Conservation (phyloP, 352 stramenopile genomes). For the Aphanomyces cochlioides region DNA sequence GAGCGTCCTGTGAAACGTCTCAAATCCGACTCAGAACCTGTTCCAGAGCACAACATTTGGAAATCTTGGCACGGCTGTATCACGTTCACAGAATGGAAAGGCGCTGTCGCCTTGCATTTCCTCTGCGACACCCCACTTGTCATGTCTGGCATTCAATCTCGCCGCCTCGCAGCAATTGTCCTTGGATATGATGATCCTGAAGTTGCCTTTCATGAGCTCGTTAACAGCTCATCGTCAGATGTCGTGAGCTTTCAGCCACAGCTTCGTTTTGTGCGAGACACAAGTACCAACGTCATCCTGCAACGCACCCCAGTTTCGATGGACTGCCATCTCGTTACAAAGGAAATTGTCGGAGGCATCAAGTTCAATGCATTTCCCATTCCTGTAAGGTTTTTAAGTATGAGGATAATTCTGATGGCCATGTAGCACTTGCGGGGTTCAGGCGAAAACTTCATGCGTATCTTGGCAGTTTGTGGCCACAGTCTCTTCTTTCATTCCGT, state of each 20-base stretch:
- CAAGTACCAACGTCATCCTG: slow-evolving; percentile 67
- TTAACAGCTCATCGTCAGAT: slow-evolving; percentile 56
- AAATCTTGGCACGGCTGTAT: slow-evolving; percentile 74
- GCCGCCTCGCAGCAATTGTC: slow-evolving; percentile 50
- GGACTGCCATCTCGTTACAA: slow-evolving; percentile 78
- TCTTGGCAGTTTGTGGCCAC: slow-evolving; percentile 77
- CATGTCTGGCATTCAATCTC: slow-evolving; percentile 72
- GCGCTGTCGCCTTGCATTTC: slow-evolving; percentile 70
- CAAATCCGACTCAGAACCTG: slow-evolving; percentile 37
- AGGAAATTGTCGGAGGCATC: slow-evolving; percentile 79
- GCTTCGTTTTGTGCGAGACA: slow-evolving; percentile 69
- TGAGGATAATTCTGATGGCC: slow-evolving; percentile 5
- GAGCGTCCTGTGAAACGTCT: too few relatives aligned
- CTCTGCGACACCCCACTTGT: slow-evolving; percentile 69
- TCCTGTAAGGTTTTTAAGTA: slow-evolving; percentile 42
- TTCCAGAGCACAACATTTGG: slow-evolving; percentile 40
- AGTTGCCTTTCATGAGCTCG: slow-evolving; percentile 80
- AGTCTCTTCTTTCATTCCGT: slow-evolving; percentile 86
- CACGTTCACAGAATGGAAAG: slow-evolving; percentile 83
- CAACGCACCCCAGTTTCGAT: slow-evolving; percentile 60
- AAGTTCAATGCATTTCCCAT: slow-evolving; percentile 78
- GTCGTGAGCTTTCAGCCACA: slow-evolving; percentile 65
- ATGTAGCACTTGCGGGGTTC: slow-evolving; percentile 57
- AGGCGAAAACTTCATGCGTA: slow-evolving; percentile 49
- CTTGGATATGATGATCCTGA: slow-evolving; percentile 62